These are phyloP conservation scores for Hygrocybe coccinea DNA, from an alignment of 768 basidiomycete species.

Conservation along the genomic window DNA sequence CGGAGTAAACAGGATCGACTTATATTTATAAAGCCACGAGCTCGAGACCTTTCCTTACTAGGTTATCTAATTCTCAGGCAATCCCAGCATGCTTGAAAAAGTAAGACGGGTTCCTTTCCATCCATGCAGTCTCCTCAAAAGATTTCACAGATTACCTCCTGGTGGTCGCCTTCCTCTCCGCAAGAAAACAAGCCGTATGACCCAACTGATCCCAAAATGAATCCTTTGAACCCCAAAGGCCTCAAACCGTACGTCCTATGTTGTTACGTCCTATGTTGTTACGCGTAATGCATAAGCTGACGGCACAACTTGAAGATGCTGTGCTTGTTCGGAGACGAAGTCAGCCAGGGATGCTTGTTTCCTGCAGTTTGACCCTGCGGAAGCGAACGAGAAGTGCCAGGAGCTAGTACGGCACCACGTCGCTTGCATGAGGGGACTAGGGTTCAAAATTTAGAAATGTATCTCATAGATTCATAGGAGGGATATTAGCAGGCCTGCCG, in stretches of 20 bases:
- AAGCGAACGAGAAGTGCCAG: conserved; percentile 74
- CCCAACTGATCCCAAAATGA: conserved; percentile 72
- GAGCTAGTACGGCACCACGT: conserved; percentile 76
- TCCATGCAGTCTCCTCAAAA: neutral
- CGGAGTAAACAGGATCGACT: too few relatives aligned
- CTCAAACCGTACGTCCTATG: conserved; percentile 75
- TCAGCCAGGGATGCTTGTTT: conserved; percentile 92
- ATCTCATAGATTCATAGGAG: neutral
- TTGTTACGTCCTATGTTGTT: conserved; percentile 42
- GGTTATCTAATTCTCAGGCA: too few relatives aligned
- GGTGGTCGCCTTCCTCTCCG: conserved; percentile 45
- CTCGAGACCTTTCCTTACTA: too few relatives aligned
- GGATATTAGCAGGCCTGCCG: neutral
- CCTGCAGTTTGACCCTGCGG: conserved; percentile 59
- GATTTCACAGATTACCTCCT: conserved; percentile 42
- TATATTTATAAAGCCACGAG: neutral
- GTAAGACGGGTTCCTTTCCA: conserved; percentile 21
- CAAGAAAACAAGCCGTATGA: conserved; percentile 47
- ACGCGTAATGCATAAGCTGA: too few relatives aligned
- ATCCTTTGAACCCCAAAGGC: conserved; percentile 91
- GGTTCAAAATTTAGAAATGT: conserved; percentile 67
- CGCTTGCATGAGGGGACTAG: conserved; percentile 85
- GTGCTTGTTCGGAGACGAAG: conserved; percentile 94
- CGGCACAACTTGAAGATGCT: conserved; percentile 45
- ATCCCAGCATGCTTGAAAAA: conserved; percentile 48